Evolutionary conservation across 73 alveolate genomes (phyloP), one percentile per base, ranked within the genome.

Genomic region (Paramecium sexaurelia): DNA sequence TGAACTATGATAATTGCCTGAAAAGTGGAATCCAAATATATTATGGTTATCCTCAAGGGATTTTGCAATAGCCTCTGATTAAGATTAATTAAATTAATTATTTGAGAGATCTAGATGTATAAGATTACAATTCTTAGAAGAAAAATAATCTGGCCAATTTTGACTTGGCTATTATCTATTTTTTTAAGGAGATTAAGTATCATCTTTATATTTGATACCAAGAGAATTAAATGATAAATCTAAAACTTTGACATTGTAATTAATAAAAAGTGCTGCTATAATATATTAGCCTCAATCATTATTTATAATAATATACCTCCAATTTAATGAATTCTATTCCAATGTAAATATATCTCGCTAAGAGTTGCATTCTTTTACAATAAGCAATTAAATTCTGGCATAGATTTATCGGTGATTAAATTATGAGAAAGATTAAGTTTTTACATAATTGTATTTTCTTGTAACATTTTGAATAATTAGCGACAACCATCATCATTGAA

Each of bases 21-120:
- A 41, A 45, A 41, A 78, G 36, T 78, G 90, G 20, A 78, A 78
- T 78, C 90, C 90, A 78, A 15, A 78, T 29, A 78, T 24, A 22
- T 5, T 78, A 45, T 78, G 90, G 10, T 78, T 78, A 7, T 37
- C 43, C 41, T 78, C 90, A 19, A 78, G 55, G 13, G 43, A 7
- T 40, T 78, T 39, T 41, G 90, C 43, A 40, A 78, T 78, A 13
- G 43, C 40, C 19, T 78, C 90, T 15, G 75, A 24, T 29, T 41
- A 13, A 1, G 35, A 45, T 39, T 41, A 8, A 17, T 26, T 39
- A 22, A 78, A 78, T 78, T 78, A 6, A 78, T 78, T 78, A 43
- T 43, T 78, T 13, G 75, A 41, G 9, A 78, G 39, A 78, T 78
- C 90, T 10, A 78, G 24, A 45, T 78, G 90, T n/a, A 78, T 43